These are phyloP conservation scores for Sanghuangporus sanghuang DNA, from an alignment of 1,284 basidiomycete genomes.

Conservation along the genomic window DNA sequence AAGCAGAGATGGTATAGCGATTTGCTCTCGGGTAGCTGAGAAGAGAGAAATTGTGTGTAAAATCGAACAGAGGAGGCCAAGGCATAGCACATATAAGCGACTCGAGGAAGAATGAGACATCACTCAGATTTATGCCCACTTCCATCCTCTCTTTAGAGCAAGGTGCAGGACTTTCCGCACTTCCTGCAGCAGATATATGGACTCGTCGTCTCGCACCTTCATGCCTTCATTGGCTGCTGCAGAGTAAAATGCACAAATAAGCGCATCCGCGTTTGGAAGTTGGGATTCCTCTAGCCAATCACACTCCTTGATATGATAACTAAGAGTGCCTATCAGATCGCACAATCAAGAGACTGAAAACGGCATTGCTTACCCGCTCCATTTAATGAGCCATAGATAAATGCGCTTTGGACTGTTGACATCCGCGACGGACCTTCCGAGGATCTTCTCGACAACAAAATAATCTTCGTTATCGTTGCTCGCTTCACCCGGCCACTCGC, in stretches of 20 bases:
- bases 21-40: too few relatives aligned
- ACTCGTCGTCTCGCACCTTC: background rate
- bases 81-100: too few relatives aligned
- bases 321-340: background rate
- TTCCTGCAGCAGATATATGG: background rate
- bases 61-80: too few relatives aligned
- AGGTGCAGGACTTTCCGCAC: background rate
- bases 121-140: background rate
- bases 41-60: too few relatives aligned
- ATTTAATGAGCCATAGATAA: conserved; percentile 16
- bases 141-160: background rate
- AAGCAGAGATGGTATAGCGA: too few relatives aligned
- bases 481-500: conserved; percentile 12
- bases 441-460: conserved; percentile 11
- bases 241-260: conserved; percentile 7
- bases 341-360: background rate
- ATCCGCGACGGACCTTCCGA: conserved; percentile 5
- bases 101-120: too few relatives aligned
- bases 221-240: background rate
- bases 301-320: conserved; percentile 7
- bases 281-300: conserved; percentile 1
- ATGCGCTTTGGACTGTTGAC: too few relatives aligned
- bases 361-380: conserved; percentile 7
- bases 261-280: background rate
- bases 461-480: background rate